phyloP scores from a whole-genome alignment of 2,329 filamentous ascomycete species.

The Mycosphaerella sp. region DNA sequence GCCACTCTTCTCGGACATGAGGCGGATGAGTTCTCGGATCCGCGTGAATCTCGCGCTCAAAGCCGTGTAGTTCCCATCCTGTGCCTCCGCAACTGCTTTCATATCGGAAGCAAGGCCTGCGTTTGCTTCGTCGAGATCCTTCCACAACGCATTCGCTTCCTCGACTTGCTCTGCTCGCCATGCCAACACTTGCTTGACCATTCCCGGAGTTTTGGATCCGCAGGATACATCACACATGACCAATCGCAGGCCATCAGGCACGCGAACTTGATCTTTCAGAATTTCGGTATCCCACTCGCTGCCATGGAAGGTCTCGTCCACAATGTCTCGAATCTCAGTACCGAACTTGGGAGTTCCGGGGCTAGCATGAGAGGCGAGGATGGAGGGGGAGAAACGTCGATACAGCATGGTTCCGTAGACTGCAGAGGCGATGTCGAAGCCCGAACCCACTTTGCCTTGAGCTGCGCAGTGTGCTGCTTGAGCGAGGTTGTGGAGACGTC shows the following conservation, averaged over 20 bases:
- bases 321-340: slow-evolving; percentile 55
- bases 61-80: slow-evolving; percentile 46
- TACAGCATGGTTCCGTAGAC: slow-evolving; percentile 90
- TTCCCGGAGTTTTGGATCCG: slow-evolving; percentile 84
- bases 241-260: slow-evolving; percentile 68
- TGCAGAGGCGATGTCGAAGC: slow-evolving; percentile 90
- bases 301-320: slow-evolving; percentile 51
- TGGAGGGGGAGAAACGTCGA: slow-evolving; percentile 77
- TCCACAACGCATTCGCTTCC: slow-evolving; percentile 67
- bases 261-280: slow-evolving; percentile 58
- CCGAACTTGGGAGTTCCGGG: slow-evolving; percentile 62
- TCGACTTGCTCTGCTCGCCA: slow-evolving; percentile 65
- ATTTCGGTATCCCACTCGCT: slow-evolving; percentile 73
- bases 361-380: slow-evolving; percentile 63
- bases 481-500: slow-evolving; percentile 79
- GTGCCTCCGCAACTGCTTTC: slow-evolving; percentile 45
- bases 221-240: slow-evolving; percentile 96
- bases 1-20: slow-evolving; percentile 65
- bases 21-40: slow-evolving; percentile 58
- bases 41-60: slow-evolving; percentile 47
- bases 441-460: slow-evolving; percentile 92
- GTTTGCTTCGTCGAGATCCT: slow-evolving; percentile 65
- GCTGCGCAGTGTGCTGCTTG: slow-evolving; percentile 92
- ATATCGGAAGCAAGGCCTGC: slow-evolving; percentile 62
- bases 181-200: slow-evolving; percentile 85